Evolutionary conservation across 768 basidiomycete species (phyloP).

Genomic region (Mycena pura): DNA sequence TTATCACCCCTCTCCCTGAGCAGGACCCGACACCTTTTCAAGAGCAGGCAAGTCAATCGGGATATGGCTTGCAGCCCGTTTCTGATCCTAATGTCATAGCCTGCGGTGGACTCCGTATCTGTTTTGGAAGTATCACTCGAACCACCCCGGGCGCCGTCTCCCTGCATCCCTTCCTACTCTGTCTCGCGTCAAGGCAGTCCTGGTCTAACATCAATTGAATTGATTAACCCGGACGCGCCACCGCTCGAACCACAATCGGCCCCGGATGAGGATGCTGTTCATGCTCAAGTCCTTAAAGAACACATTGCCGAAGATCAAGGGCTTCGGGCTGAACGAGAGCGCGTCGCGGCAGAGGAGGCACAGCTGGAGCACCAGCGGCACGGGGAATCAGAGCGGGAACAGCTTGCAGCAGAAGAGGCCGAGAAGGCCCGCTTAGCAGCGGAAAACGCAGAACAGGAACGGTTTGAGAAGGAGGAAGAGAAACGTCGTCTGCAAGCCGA

Average conservation of each 20-base stretch:
- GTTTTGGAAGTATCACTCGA: constrained; percentile 22
- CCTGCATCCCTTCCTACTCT: constrained; percentile 51
- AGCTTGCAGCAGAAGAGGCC: too few species aligned
- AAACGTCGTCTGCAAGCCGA: too few species aligned
- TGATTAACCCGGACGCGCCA: not conserved
- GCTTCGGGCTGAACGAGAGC: too few species aligned
- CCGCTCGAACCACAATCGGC: not conserved
- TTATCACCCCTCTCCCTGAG: not conserved
- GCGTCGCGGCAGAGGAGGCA: too few species aligned
- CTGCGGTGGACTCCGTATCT: constrained; percentile 28
- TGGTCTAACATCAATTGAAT: constrained; percentile 17
- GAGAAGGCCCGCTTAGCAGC: too few species aligned
- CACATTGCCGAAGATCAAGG: too few species aligned
- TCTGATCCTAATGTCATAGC: not conserved
- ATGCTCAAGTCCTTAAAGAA: too few species aligned
- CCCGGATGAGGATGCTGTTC: too few species aligned
- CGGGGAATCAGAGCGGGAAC: too few species aligned
- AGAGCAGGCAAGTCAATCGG: not conserved
- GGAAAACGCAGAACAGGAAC: too few species aligned
- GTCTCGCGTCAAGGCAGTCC: constrained; percentile 48
- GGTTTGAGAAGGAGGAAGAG: too few species aligned
- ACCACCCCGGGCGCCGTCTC: constrained; percentile 24
- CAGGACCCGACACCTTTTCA: not conserved
- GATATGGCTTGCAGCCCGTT: not conserved
- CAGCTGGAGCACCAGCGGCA: too few species aligned